Percentiles rank a stretch among this genome's conserved stretches.
Conservation (phyloP, 2,329 filamentous ascomycete species). For the Apiospora sp. region DNA sequence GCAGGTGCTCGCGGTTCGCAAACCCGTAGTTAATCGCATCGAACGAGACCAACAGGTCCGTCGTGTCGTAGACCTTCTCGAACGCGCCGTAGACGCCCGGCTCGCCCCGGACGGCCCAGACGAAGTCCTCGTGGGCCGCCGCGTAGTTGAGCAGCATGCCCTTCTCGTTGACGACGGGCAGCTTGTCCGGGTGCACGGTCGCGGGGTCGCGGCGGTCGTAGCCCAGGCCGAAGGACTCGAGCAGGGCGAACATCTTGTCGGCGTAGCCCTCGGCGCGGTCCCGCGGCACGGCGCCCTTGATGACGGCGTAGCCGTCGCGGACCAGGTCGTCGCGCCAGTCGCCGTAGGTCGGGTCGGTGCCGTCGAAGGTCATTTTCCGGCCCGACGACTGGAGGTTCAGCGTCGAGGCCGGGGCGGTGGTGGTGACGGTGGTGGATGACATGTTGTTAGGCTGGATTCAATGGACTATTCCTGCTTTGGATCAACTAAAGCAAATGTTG, state of each 20-base stretch:
- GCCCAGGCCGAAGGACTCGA: slow-evolving; percentile 34
- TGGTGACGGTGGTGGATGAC: slow-evolving; percentile 2
- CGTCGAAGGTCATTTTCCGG: neutral
- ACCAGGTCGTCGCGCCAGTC: slow-evolving; percentile 38
- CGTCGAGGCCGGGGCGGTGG: neutral
- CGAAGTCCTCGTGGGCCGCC: slow-evolving; percentile 56
- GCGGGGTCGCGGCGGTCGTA: slow-evolving; percentile 46
- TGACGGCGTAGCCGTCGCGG: slow-evolving; percentile 38
- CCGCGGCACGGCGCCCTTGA: slow-evolving; percentile 36
- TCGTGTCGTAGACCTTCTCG: slow-evolving; percentile 53
- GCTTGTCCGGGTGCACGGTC: slow-evolving; percentile 44
- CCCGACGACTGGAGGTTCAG: neutral
- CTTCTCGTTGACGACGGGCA: slow-evolving; percentile 54
- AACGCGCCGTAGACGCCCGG: slow-evolving; percentile 55
- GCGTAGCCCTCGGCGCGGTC: slow-evolving; percentile 33
- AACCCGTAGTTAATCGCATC: slow-evolving; percentile 56
- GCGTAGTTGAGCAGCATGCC: slow-evolving; percentile 57
- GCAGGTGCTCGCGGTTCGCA: slow-evolving; percentile 43
- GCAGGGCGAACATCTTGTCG: slow-evolving; percentile 30
- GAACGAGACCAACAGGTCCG: slow-evolving; percentile 58
- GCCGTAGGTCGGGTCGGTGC: slow-evolving; percentile 26
- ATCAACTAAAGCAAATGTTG: neutral
- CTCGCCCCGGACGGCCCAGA: slow-evolving; percentile 57
- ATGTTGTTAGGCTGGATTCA: neutral
- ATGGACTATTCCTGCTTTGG: neutral